Evolutionary conservation across 257 asterid genomes (phyloP).

Genomic region (Solanum medicagineum): DNA sequence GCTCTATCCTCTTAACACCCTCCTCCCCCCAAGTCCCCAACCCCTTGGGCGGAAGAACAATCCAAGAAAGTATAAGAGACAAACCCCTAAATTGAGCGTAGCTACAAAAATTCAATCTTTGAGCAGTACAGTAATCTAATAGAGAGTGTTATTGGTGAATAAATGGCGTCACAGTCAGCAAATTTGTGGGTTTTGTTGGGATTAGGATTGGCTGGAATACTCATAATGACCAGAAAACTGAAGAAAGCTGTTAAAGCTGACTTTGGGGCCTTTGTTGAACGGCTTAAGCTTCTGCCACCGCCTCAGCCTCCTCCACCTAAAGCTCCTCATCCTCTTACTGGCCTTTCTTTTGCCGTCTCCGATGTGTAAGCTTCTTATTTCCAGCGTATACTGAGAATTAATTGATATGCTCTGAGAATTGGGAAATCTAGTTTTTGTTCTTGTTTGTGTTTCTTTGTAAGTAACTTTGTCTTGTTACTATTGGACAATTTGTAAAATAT

Average conservation of each 20-base stretch:
- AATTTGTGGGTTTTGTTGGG: conserved; percentile 92
- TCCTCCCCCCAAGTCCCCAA: neutral
- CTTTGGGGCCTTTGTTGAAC: conserved; percentile 82
- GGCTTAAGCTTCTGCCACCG: conserved; percentile 90
- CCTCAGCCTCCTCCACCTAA: conserved; percentile 98
- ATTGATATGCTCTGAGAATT: neutral
- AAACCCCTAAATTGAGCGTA: neutral
- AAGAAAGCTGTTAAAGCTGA: conserved; percentile 68
- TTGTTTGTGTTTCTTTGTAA: neutral
- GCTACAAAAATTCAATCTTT: neutral
- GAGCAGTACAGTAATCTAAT: neutral
- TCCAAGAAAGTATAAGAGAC: neutral
- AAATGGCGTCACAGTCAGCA: conserved; percentile 63
- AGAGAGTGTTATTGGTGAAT: neutral
- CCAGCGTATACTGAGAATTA: neutral
- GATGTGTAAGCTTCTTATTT: conserved; percentile 56
- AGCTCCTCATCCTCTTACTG: conserved; percentile 90
- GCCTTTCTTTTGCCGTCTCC: conserved; percentile 75
- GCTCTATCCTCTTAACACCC: neutral
- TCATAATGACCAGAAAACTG: conserved; percentile 70
- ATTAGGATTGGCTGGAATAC: conserved; percentile 87
- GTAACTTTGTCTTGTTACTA: neutral
- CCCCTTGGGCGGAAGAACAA: neutral
- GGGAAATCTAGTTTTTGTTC: neutral
- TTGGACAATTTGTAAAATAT: neutral